Conservation (phyloP, 2,329 filamentous ascomycete species). For the Diaporthe australafricana region DNA sequence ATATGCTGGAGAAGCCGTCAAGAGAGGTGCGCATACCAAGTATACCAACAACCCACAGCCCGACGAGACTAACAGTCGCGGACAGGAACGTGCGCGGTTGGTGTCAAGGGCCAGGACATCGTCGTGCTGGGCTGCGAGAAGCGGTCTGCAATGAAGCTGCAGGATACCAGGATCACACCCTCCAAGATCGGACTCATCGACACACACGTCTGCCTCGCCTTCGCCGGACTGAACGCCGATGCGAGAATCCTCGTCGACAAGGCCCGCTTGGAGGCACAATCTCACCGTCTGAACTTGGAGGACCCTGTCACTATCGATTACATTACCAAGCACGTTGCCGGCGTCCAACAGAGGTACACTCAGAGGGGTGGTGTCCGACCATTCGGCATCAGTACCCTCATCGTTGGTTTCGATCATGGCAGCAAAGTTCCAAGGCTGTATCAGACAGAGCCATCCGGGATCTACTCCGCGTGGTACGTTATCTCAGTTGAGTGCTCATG, state of each 20-base stretch:
- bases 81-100: slow-evolving; percentile 94
- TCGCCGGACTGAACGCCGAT: slow-evolving; percentile 97
- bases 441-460: slow-evolving; percentile 98
- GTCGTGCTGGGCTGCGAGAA: slow-evolving; percentile 99
- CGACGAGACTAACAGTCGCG: slow-evolving; percentile 28
- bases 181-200: slow-evolving; percentile 98
- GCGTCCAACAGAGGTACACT: slow-evolving; percentile 98
- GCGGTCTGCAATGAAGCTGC: slow-evolving; percentile 98
- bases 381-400: slow-evolving; percentile 98
- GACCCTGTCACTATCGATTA: slow-evolving; percentile 98
- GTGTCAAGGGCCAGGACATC: slow-evolving; percentile 93
- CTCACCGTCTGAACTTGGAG: slow-evolving; percentile 95
- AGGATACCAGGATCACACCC: slow-evolving; percentile 98
- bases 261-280: slow-evolving; percentile 96
- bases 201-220: slow-evolving; percentile 95
- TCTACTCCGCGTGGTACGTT: slow-evolving; percentile 96
- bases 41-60: neutral
- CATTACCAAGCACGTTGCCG: slow-evolving; percentile 98
- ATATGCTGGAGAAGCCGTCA: slow-evolving; percentile 98
- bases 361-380: slow-evolving; percentile 98
- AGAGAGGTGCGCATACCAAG: slow-evolving; percentile 77
- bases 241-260: slow-evolving; percentile 98
- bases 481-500: slow-evolving; percentile 34
- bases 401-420: slow-evolving; percentile 97
- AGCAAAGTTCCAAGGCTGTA: slow-evolving; percentile 91